A percentile compares a stretch with the other conserved stretches of the same genome.
Evolutionary conservation across 805 yeast species (phyloP).

Genomic region (Nakazawaea wyomingensis): DNA sequence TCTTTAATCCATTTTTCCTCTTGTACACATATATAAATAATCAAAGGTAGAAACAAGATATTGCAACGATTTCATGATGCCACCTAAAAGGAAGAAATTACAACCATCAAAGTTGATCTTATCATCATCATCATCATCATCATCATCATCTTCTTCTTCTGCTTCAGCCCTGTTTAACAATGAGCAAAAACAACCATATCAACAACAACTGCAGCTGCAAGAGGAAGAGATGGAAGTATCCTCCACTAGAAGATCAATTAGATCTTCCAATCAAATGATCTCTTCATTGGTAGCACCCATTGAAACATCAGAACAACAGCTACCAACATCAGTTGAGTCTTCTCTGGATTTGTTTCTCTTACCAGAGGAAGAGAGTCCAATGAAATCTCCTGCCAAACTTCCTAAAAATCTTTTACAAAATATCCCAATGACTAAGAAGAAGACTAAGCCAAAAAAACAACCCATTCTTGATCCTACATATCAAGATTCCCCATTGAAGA

Average conservation of each 20-base stretch:
- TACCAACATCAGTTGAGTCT: neutral
- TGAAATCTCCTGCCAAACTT: conserved; percentile 6
- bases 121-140: conserved; percentile 1
- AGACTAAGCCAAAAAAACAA: too few species aligned
- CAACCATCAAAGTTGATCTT: neutral
- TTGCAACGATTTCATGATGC: neutral
- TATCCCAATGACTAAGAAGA: too few species aligned
- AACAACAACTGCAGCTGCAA: neutral
- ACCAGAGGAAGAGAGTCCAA: conserved; percentile 1
- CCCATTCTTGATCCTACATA: too few species aligned
- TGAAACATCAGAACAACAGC: too few species aligned
- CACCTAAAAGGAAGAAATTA: conserved; percentile 2
- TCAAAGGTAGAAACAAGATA: neutral
- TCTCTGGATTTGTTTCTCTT: neutral
- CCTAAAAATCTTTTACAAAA: neutral
- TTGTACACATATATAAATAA: too few species aligned
- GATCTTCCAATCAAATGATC: too few species aligned
- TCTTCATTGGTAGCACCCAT: too few species aligned
- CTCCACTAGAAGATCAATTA: too few species aligned
- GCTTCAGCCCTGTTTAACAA: neutral
- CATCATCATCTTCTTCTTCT: neutral
- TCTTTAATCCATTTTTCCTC: too few species aligned
- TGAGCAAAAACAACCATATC: neutral
- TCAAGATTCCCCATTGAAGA: neutral
- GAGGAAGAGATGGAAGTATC: too few species aligned